Base-by-base conservation (phyloP, 495 filamentous ascomycete genomes). In the Annulohypoxylon bovei region DNA sequence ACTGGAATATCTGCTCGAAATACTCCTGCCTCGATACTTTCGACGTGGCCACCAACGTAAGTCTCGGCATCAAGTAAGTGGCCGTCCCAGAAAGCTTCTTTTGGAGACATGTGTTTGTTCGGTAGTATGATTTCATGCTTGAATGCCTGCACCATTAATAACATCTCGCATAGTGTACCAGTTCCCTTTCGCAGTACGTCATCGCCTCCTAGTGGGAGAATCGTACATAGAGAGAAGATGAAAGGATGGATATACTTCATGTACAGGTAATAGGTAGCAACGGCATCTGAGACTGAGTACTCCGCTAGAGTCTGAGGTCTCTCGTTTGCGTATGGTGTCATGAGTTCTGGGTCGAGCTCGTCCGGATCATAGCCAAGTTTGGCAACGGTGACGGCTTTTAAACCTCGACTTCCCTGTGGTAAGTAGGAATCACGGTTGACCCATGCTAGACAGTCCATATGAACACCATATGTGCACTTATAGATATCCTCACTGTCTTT, bases 221-320 rank as follows among this genome's bases (percentile, higher is more conserved):
- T 97, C 0, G 93, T 99, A 80, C 95, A 98, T 0, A 99, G 84
- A 0, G 95, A 97, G 84, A 98, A 99, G 78, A 99, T 95, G 82
- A 99, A 99, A 1, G 95, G 95, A 76, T 99, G 95, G 20, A 99
- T 93, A 79, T 99, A 99, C 92, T 99, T 99, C 95, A 98, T 99
- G 82, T 99, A 99, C 44, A 99, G 85, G 75, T 99, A 99, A 78
- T 98, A 99, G 2, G 95, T 99, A 2, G 95, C 95, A 18, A 99
- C 95, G 28, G 95, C 95, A 87, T 99, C 95, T 70, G 95, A 99
- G 46, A 99, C 95, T 0, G 95, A 99, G 81, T 99, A 99, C 70
- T 99, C 95, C 1, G 95, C 94, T 44, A 99, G 81, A 0, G 91
- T 95, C 76, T 99, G 95, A 0, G 95, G 95, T 67, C 92, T 85